phyloP scores from a whole-genome alignment of 2,329 filamentous ascomycete species.

The Epichloe brachyelytri region DNA sequence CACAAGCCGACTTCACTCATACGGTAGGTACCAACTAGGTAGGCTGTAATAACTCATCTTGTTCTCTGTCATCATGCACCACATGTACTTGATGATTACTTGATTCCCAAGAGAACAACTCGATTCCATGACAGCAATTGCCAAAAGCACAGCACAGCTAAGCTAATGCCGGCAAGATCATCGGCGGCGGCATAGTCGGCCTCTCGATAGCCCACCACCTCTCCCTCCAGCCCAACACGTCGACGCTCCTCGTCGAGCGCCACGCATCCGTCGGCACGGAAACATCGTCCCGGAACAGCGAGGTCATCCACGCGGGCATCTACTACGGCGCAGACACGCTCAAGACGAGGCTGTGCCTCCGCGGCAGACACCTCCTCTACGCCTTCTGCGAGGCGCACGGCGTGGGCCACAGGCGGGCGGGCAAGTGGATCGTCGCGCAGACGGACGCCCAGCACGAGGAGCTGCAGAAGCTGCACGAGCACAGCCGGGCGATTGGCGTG shows the following conservation, averaged over 20 bases:
- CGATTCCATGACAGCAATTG: no score
- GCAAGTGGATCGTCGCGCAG: conserved; percentile 95
- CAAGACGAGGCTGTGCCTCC: conserved; percentile 74
- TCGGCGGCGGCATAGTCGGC: conserved; percentile 57
- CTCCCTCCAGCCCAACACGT: conserved; percentile 46
- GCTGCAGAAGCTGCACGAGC: conserved; percentile 36
- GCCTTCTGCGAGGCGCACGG: conserved; percentile 52
- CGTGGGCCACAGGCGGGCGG: conserved; percentile 62
- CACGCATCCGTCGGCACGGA: conserved; percentile 67
- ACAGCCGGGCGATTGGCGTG: conserved; percentile 36
- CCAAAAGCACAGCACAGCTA: no score
- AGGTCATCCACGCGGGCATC: conserved; percentile 91
- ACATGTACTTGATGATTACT: neutral
- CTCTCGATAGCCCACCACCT: conserved; percentile 66
- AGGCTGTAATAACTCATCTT: no score
- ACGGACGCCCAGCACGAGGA: conserved; percentile 54
- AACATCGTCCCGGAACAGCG: conserved; percentile 81
- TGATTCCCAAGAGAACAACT: neutral
- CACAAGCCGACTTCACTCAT: conserved; percentile 31
- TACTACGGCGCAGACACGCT: conserved; percentile 70
- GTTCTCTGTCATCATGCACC: no score
- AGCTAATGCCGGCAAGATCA: conserved; percentile 25
- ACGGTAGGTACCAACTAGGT: conserved; percentile 20
- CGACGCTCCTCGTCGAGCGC: conserved; percentile 69
- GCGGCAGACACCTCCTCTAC: conserved; percentile 67